A percentile compares a stretch with the other conserved stretches of the same genome.
These are phyloP conservation scores for Crithidia expoeki DNA, from an alignment of 208 protist species.

Conservation along the genomic window DNA sequence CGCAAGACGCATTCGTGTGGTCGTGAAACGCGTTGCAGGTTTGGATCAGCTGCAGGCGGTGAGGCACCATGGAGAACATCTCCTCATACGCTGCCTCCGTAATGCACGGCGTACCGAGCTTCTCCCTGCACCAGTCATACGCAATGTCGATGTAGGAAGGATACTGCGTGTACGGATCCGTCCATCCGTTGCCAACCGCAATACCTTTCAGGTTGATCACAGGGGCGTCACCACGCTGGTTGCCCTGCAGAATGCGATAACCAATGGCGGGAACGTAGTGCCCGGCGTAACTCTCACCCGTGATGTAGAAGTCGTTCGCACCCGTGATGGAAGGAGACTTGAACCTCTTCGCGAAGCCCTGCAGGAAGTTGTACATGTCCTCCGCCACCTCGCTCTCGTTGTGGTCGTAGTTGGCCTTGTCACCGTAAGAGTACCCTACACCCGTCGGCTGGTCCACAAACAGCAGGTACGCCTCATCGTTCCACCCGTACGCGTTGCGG, in stretches of 20 bases:
- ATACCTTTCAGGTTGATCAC: conserved; percentile 63
- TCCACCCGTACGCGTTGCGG: conserved; percentile 84
- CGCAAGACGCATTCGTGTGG: too few relatives aligned
- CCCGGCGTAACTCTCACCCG: conserved; percentile 83
- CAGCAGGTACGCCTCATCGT: conserved; percentile 76
- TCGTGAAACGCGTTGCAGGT: too few relatives aligned
- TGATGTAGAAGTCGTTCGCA: conserved; percentile 71
- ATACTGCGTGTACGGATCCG: too few relatives aligned
- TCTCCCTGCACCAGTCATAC: too few relatives aligned
- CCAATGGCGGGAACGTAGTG: conserved; percentile 73
- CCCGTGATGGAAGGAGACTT: conserved; percentile 36
- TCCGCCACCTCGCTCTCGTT: conserved; percentile 75
- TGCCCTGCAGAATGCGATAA: conserved; percentile 42
- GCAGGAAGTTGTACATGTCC: conserved; percentile 89
- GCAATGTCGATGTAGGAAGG: too few relatives aligned
- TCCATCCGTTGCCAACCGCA: too few relatives aligned
- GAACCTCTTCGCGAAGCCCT: conserved; percentile 49
- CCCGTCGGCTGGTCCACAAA: conserved; percentile 92
- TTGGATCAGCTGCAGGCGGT: too few relatives aligned
- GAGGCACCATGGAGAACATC: conserved; percentile 48
- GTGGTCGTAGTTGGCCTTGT: conserved; percentile 48
- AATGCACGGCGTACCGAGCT: too few relatives aligned
- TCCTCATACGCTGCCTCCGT: too few relatives aligned
- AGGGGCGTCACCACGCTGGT: conserved; percentile 24
- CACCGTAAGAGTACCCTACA: conserved; percentile 84